Evolutionary conservation across 148 eudicot genomes (phyloP), one percentile per base, ranked within the genome.

Genomic region (Silene latifolia): DNA sequence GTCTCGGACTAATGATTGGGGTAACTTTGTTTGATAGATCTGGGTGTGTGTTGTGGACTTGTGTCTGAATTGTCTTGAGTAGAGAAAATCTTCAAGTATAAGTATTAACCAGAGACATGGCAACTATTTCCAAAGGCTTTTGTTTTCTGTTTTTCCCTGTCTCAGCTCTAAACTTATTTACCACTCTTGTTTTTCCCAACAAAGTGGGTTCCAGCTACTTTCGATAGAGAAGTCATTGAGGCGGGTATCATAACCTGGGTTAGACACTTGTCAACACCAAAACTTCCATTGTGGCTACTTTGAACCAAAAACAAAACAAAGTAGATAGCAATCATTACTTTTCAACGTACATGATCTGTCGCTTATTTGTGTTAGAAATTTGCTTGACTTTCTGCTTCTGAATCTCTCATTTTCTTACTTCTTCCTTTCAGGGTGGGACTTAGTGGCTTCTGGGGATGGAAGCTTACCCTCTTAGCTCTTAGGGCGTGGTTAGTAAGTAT

Each of bases 401-500:
- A 17, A 17, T 58, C 19, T 58, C 14, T 32, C 4, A 32, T 14
- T 58, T 58, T 63, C 18, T 63, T 4, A 20, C 3, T 7, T 56
- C 8, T 32, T 10, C 35, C 35, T 63, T 63, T 46, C 75, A 80
- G 82, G 58, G 76, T 48, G 60, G 35, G 51, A 71, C 76, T 58
- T 58, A 42, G 21, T 72, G 70, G 24, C 44, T 0, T 39, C 8
- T 39, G 14, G 8, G 8, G 15, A 12, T 72, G 83, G 72, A 65
- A 77, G 13, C 29, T 32, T 48, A 76, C 42, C 44, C 44, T 63
- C 11, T 63, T 63, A 63, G 75, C 44, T 63, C 11, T 63, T 63
- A 63, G 75, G 63, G 67, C 73, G 32, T 61, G 73, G 76, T 74
- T 74, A 39, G 44, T 39, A 39, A 29, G 69, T 79, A 24, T 54